Percentiles rank a stretch among this genome's conserved stretches.
These are phyloP conservation scores for Aureobasidium melanogenum DNA, from an alignment of 2,329 filamentous ascomycete species.

Conservation along the genomic window DNA sequence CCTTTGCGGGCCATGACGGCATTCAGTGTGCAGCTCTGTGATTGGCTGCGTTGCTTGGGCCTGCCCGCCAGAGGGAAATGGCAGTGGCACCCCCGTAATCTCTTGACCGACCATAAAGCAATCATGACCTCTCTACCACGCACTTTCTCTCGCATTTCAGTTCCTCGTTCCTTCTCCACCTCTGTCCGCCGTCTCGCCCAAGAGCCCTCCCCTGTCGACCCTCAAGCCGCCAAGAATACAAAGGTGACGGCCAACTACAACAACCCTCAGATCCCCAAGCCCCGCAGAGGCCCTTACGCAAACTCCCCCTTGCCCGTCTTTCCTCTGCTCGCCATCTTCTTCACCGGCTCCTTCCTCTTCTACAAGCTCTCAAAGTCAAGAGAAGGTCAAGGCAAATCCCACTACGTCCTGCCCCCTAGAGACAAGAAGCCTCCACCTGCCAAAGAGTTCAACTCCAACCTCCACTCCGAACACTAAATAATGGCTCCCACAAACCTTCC, in stretches of 20 bases:
- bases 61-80: not conserved
- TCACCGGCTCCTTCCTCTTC: conserved; percentile 36
- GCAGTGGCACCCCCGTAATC: not conserved
- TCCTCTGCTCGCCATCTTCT: conserved; percentile 40
- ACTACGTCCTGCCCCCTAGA: conserved; percentile 23
- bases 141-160: not conserved
- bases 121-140: not conserved
- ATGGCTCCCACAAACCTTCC: conserved; percentile 20
- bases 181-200: not conserved
- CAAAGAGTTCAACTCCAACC: conserved; percentile 8
- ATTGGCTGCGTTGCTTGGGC: not conserved
- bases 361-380: conserved; percentile 38
- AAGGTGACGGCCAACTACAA: conserved; percentile 10
- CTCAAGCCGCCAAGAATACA: conserved; percentile 4
- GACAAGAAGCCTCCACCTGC: conserved; percentile 13
- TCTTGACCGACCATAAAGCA: not conserved
- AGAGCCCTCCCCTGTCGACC: conserved; percentile 5
- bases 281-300: conserved; percentile 14
- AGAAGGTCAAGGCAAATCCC: conserved; percentile 26
- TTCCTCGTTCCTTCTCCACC: not conserved
- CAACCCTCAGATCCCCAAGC: conserved; percentile 13
- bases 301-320: conserved; percentile 33
- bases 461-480: conserved; percentile 18
- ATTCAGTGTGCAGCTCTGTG: not conserved
- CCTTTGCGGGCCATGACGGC: not conserved